Conservation (phyloP, 164 flowering plant species). For the Chimonanthus salicifolius region DNA sequence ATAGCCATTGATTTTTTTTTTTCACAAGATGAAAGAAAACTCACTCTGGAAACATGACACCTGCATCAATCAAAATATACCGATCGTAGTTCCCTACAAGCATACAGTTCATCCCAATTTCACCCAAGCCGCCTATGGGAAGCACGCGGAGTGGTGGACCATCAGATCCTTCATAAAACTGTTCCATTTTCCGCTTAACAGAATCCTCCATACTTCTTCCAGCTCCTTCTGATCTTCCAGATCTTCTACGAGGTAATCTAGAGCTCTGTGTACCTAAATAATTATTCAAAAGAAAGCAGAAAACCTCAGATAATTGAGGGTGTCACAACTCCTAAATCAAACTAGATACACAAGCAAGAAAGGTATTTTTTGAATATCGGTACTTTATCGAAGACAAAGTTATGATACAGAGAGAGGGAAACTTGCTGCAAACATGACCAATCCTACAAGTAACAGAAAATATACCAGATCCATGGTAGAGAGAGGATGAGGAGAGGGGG, state of each 20-base stretch:
- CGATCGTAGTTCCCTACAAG: slow-evolving; percentile 96
- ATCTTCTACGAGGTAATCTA: slow-evolving; percentile 38
- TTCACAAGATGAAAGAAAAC: slow-evolving; percentile 17
- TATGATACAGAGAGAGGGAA: too few species aligned
- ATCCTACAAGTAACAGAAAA: too few species aligned
- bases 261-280: slow-evolving; percentile 48
- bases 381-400: too few species aligned
- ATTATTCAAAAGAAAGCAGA: background rate
- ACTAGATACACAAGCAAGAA: too few species aligned
- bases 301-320: background rate
- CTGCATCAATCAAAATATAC: slow-evolving; percentile 94
- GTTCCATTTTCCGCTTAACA: slow-evolving; percentile 87
- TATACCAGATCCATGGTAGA: too few species aligned
- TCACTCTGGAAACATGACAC: slow-evolving; percentile 98
- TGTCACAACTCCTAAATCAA: too few species aligned
- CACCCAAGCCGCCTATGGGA: slow-evolving; percentile 98
- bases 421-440: too few species aligned
- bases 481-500: too few species aligned
- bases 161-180: slow-evolving; percentile 83
- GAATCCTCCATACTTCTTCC: slow-evolving; percentile 92
- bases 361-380: too few species aligned
- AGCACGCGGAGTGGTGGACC: slow-evolving; percentile 97
- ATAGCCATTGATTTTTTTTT: background rate
- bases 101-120: slow-evolving; percentile 99
- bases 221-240: slow-evolving; percentile 63